A percentile compares a stretch with the other conserved stretches of the same genome.
Conservation (phyloP, 2,329 filamentous ascomycete genomes). For the Aspergillus pseudonomiae region DNA sequence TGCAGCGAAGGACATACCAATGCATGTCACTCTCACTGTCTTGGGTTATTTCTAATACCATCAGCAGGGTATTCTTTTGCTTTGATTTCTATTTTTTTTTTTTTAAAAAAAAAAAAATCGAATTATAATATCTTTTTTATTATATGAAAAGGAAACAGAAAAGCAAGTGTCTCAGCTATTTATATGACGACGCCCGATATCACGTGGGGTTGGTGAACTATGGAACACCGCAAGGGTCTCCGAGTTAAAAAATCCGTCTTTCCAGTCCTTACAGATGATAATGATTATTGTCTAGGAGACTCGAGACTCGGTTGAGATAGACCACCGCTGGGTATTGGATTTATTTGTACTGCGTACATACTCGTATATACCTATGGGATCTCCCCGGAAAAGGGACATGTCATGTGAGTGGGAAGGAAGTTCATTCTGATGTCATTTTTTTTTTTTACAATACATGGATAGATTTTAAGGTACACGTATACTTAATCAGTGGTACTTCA, state of each 20-base stretch:
- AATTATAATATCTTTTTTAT: too few species aligned
- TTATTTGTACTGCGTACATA: too few species aligned
- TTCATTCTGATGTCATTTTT: conserved; percentile 1
- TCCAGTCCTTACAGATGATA: background rate
- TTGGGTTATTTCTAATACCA: background rate
- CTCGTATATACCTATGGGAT: background rate
- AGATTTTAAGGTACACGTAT: background rate
- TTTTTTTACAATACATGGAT: background rate
- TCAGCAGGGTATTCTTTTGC: background rate
- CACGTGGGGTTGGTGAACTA: background rate
- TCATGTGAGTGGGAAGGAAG: background rate
- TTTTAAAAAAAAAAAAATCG: too few species aligned
- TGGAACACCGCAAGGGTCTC: background rate
- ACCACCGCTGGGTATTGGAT: too few species aligned
- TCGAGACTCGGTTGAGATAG: background rate
- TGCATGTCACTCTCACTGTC: background rate
- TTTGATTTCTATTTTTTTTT: background rate
- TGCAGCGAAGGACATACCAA: background rate
- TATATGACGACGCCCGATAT: background rate
- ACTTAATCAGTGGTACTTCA: background rate
- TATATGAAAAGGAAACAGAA: too few species aligned
- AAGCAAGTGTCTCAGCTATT: too few species aligned
- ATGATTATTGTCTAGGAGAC: background rate
- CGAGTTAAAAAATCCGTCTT: background rate
- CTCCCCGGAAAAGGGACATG: background rate